Evolutionary conservation across 176 grass and related monocot species (phyloP), one percentile per base, ranked within the genome.

Genomic region (Neostapfia colusana): DNA sequence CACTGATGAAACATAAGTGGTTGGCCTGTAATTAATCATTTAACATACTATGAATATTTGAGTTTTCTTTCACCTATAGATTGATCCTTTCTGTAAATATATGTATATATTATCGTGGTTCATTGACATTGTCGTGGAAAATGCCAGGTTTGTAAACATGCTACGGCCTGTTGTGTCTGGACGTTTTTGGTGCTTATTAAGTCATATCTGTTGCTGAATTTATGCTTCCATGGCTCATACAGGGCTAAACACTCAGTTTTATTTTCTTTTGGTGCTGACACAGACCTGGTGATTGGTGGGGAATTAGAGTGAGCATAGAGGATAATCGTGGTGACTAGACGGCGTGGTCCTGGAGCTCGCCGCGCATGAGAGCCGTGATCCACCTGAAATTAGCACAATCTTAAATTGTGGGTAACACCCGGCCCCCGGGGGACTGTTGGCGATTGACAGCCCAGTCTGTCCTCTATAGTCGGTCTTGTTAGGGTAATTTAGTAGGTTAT

Each of bases 41-140:
- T 81, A 69, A 69, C 84, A 75, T 79, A 13, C 7, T 80, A 54
- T 86, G 35, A 63, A 86, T 75, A 62, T 63, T 41, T 69, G 9
- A n/a, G 31, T 27, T 46, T 65, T n/a, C 6, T 59, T 62, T 59
- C 28, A 50, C 59, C 14, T 50, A 17, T 37, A 72, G 17, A 50
- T 54, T 54, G 34, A 17, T 10, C 44, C 27, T 0, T 51, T 8
- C 27, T 71, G 16, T 36, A 53, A 36, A n/a, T n/a, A 35, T 21
- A 34, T 20, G 2, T 51, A 26, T 71, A 36, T 53, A 71, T 36
- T 53, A 16, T 35, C n/a, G 8, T 53, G 20, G 11, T 43, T 69
- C 65, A 10, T 35, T 71, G 45, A 64, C 31, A 38, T 64, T 64
- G 8, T 35, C 53, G 69, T 50, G 26, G 9, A 51, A 51, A 35